These are phyloP conservation scores for Epicoccum sorghinum DNA, from an alignment of 2,329 filamentous ascomycete genomes.

Conservation along the genomic window DNA sequence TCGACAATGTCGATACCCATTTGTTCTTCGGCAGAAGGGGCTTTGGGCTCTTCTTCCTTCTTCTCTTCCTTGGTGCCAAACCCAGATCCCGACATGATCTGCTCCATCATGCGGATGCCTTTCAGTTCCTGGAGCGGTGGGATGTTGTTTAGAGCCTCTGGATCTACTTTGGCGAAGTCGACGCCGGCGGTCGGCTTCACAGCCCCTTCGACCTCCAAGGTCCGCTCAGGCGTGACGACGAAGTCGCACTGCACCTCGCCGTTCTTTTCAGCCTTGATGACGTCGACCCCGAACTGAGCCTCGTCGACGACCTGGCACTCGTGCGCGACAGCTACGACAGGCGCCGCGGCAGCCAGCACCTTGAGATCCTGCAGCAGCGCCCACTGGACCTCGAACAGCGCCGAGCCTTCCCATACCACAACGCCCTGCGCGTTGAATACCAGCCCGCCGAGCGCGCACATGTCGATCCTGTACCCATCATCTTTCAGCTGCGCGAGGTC, in stretches of 20 bases:
- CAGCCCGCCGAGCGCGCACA: slow-evolving; percentile 51
- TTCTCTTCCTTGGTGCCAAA: slow-evolving; percentile 16
- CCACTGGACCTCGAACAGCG: slow-evolving; percentile 54
- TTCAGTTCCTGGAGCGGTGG: slow-evolving; percentile 44
- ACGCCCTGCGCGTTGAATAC: slow-evolving; percentile 50
- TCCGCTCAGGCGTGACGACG: slow-evolving; percentile 46
- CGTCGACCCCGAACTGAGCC: slow-evolving; percentile 24
- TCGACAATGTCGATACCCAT: slow-evolving; percentile 42
- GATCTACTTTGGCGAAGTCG: slow-evolving; percentile 47
- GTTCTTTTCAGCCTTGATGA: slow-evolving; percentile 30
- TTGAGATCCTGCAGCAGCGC: slow-evolving; percentile 47
- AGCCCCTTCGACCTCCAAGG: slow-evolving; percentile 35
- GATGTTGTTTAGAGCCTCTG: slow-evolving; percentile 48
- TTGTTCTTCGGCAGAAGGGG: slow-evolving; percentile 35
- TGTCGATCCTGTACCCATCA: slow-evolving; percentile 34
- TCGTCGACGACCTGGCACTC: slow-evolving; percentile 52
- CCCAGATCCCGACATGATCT: slow-evolving; percentile 36
- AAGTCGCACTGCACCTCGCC: slow-evolving; percentile 53
- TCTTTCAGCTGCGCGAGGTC: slow-evolving; percentile 46
- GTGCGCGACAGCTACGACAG: slow-evolving; percentile 49
- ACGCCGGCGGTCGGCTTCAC: slow-evolving; percentile 47
- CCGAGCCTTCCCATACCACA: slow-evolving; percentile 50
- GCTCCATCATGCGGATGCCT: slow-evolving; percentile 46
- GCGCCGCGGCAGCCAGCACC: slow-evolving; percentile 32
- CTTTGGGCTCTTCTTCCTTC: slow-evolving; percentile 10